phyloP scores from a whole-genome alignment of 2,329 filamentous ascomycete species.

The Colletotrichum sp. region DNA sequence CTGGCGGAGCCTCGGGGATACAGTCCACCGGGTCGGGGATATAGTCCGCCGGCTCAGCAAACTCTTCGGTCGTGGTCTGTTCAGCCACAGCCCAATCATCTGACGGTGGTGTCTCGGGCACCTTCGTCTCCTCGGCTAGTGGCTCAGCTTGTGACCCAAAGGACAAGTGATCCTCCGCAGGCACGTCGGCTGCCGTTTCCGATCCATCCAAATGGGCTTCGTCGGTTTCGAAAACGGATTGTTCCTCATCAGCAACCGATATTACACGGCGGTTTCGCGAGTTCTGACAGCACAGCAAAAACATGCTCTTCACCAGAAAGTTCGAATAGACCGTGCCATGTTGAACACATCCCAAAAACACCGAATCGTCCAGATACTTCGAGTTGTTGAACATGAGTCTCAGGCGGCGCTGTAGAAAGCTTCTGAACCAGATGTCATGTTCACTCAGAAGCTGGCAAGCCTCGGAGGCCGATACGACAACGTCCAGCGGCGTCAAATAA shows the following conservation, averaged over 20 bases:
- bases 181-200: neutral
- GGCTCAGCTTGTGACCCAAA: rapidly evolving
- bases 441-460: neutral
- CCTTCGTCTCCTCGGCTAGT: neutral
- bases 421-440: neutral
- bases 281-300: neutral
- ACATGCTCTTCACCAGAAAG: neutral
- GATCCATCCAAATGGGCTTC: neutral
- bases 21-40: neutral
- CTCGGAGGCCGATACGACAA: neutral
- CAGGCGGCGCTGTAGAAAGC: neutral
- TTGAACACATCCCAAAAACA: neutral
- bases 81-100: neutral
- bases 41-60: neutral
- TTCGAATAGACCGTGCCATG: neutral
- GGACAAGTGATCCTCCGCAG: rapidly evolving
- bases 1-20: neutral
- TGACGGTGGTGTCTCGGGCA: rapidly evolving
- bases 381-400: neutral
- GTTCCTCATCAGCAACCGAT: rapidly evolving
- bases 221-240: neutral
- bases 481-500: neutral
- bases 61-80: neutral
- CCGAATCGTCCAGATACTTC: neutral
- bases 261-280: neutral